Conservation (phyloP, 768 basidiomycete species). For the Cubamyces sp. region DNA sequence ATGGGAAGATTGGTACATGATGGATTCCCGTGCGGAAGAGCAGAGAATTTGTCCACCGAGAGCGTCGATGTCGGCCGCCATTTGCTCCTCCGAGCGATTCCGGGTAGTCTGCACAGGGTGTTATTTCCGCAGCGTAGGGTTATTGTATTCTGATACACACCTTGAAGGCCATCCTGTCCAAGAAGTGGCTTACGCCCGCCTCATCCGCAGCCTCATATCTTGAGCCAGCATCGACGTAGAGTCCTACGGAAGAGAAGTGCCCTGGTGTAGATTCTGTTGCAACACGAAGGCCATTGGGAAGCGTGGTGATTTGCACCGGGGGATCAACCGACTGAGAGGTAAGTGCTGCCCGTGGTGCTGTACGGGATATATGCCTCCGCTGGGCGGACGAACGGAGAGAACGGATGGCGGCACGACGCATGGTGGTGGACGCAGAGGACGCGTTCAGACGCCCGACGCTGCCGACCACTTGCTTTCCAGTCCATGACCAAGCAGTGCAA, state of each 20-base stretch:
- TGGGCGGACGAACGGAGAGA: constrained; percentile 11
- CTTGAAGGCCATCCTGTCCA: constrained; percentile 98
- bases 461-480: not conserved
- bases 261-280: constrained; percentile 91
- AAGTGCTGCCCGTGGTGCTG: not conserved
- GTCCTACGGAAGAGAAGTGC: constrained; percentile 91
- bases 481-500: not conserved
- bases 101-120: constrained; percentile 64
- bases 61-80: constrained; percentile 78
- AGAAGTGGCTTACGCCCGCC: constrained; percentile 86
- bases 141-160: constrained; percentile 43
- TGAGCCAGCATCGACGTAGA: constrained; percentile 93
- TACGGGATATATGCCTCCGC: constrained; percentile 1
- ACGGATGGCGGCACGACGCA: constrained; percentile 29
- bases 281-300: constrained; percentile 90
- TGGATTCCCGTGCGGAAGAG: constrained; percentile 88
- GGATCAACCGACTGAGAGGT: constrained; percentile 27
- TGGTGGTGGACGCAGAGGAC: constrained; percentile 20
- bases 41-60: constrained; percentile 93
- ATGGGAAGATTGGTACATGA: constrained; percentile 98
- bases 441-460: constrained; percentile 1
- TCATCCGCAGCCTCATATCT: constrained; percentile 79
- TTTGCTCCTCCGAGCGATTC: constrained; percentile 71
- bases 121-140: not conserved
- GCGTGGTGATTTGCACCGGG: constrained; percentile 72